Conservation (phyloP, 2,329 filamentous ascomycete genomes). For the Penicillium sumatraense region DNA sequence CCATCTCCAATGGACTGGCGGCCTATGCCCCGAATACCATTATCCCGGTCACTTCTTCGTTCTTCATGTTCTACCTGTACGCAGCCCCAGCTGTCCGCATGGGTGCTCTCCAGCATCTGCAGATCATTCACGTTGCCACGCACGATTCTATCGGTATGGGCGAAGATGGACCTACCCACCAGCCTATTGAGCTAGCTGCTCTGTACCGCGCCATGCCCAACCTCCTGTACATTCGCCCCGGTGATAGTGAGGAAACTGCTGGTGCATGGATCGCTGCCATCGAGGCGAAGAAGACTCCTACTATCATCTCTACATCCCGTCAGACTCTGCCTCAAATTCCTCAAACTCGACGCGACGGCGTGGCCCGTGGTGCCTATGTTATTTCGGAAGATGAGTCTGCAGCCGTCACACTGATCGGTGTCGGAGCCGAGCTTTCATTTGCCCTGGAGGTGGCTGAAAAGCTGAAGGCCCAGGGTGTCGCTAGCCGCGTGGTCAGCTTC, state of each 20-base stretch:
- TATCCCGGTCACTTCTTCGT: constrained; percentile 62
- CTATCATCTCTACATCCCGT: constrained; percentile 51
- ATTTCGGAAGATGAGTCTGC: constrained; percentile 42
- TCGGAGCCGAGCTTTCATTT: constrained; percentile 56
- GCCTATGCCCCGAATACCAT: constrained; percentile 61
- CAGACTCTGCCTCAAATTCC: constrained; percentile 47
- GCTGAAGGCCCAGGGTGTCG: constrained; percentile 46
- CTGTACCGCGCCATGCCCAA: constrained; percentile 68
- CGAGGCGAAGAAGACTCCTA: constrained; percentile 42
- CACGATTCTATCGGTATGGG: constrained; percentile 66
- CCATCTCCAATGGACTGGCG: constrained; percentile 78
- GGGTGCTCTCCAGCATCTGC: constrained; percentile 61
- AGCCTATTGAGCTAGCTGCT: constrained; percentile 62
- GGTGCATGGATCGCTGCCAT: constrained; percentile 51
- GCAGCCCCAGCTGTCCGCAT: constrained; percentile 64
- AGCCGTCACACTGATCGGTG: constrained; percentile 54
- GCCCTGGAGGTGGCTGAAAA: constrained; percentile 49
- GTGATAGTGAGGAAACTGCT: constrained; percentile 60
- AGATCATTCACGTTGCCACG: constrained; percentile 64
- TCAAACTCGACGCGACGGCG: constrained; percentile 42
- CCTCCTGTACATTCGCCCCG: constrained; percentile 63
- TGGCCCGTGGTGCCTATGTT: constrained; percentile 49
- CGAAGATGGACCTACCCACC: constrained; percentile 66
- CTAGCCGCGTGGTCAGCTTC: constrained; percentile 55
- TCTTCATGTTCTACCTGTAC: constrained; percentile 67